Conservation (phyloP, 108 stramenopile species). For the Schizochytrium sp. region DNA sequence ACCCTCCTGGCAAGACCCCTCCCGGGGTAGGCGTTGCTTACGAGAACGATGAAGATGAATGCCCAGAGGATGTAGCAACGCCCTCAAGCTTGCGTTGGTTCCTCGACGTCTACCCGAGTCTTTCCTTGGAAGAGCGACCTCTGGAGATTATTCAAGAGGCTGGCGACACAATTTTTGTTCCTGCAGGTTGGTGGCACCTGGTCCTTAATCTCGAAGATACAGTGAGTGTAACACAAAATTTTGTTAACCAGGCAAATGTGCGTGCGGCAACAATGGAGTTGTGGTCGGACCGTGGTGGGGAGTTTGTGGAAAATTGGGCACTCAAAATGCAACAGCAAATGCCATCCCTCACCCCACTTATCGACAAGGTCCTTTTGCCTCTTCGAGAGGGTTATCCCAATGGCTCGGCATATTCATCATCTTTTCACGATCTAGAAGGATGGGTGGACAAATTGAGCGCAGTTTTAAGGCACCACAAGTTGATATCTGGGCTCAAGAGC, state of each 20-base stretch:
- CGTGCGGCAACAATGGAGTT: background rate
- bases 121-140: slow-evolving; percentile 48
- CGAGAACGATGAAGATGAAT: slow-evolving; percentile 88
- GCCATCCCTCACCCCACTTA: background rate
- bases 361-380: background rate
- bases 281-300: slow-evolving; percentile 12
- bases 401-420: background rate
- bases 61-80: slow-evolving; percentile 87
- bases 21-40: slow-evolving; percentile 75
- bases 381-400: background rate
- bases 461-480: background rate
- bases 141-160: slow-evolving; percentile 94
- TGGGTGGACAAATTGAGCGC: background rate
- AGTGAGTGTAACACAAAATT: slow-evolving; percentile 96
- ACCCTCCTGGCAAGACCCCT: slow-evolving; percentile 89
- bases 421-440: background rate
- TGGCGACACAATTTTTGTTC: slow-evolving; percentile 96
- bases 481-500: background rate
- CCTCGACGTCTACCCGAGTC: slow-evolving; percentile 79
- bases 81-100: slow-evolving; percentile 91
- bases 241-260: slow-evolving; percentile 89
- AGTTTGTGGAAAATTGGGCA: slow-evolving; percentile 36
- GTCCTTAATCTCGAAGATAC: slow-evolving; percentile 95
- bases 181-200: slow-evolving; percentile 98
- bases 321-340: background rate